phyloP scores from a whole-genome alignment of 2,329 filamentous ascomycete genomes.

The Epichloe aotearoae region DNA sequence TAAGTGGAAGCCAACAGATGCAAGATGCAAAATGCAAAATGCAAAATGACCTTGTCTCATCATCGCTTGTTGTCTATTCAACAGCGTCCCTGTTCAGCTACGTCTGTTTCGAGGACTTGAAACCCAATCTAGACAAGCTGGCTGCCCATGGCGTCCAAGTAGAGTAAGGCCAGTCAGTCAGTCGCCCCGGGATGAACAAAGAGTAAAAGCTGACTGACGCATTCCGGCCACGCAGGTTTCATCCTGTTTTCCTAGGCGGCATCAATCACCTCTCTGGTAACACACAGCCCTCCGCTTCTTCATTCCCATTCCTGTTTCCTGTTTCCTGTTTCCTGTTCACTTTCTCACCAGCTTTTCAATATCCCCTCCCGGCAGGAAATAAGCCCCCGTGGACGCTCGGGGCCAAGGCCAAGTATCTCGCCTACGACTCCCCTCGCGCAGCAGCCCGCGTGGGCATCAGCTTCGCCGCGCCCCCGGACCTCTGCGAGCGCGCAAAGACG shows the following conservation, averaged over 20 bases:
- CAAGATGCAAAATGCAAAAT: neutral
- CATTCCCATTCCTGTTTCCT: neutral
- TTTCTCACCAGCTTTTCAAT: neutral
- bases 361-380: constrained; percentile 38
- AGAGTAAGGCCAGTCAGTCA: constrained; percentile 36
- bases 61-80: neutral
- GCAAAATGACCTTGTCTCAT: neutral
- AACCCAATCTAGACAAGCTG: constrained; percentile 40
- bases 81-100: constrained; percentile 54
- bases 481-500: constrained; percentile 30
- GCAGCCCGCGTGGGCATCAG: constrained; percentile 24
- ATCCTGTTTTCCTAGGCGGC: constrained; percentile 59
- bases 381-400: constrained; percentile 60
- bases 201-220: neutral
- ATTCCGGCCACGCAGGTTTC: constrained; percentile 34
- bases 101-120: constrained; percentile 42
- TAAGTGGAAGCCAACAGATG: constrained; percentile 16
- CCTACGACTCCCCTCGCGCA: constrained; percentile 27
- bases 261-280: constrained; percentile 48
- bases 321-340: too few species aligned
- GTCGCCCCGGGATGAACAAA: neutral
- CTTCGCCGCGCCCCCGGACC: constrained; percentile 26
- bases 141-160: constrained; percentile 46
- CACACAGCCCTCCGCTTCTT: constrained; percentile 1
- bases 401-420: constrained; percentile 49